phyloP scores from a whole-genome alignment of 257 asterid genomes.

The Penstemon barbatus region DNA sequence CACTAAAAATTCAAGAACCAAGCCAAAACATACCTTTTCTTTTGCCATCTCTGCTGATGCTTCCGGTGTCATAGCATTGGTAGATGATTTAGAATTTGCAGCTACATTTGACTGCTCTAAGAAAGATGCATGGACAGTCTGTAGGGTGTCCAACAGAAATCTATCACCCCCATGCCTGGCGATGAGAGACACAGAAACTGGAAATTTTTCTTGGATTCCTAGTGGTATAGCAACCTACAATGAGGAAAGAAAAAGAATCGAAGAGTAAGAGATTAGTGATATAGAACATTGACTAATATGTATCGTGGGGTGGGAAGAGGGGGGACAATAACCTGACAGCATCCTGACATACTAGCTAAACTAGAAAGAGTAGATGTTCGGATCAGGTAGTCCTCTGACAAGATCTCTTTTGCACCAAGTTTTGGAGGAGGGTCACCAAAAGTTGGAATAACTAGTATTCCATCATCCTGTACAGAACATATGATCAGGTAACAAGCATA shows the following conservation, averaged over 20 bases:
- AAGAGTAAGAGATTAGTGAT: background rate
- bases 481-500: slow-evolving; percentile 29
- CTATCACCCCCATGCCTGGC: slow-evolving; percentile 94
- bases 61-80: slow-evolving; percentile 54
- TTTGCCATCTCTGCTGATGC: slow-evolving; percentile 89
- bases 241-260: slow-evolving; percentile 5
- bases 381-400: slow-evolving; percentile 60
- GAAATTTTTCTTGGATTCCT: slow-evolving; percentile 79
- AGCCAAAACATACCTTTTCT: slow-evolving; percentile 59
- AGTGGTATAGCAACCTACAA: slow-evolving; percentile 77
- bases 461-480: slow-evolving; percentile 73
- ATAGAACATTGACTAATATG: background rate
- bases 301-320: slow-evolving; percentile 18
- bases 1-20: no score
- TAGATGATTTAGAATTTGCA: slow-evolving; percentile 49
- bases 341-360: slow-evolving; percentile 94
- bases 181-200: slow-evolving; percentile 78
- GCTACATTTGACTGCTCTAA: slow-evolving; percentile 62
- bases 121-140: slow-evolving; percentile 58
- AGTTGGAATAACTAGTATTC: slow-evolving; percentile 83
- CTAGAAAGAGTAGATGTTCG: slow-evolving; percentile 62
- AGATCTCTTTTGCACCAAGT: slow-evolving; percentile 69
- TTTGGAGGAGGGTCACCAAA: slow-evolving; percentile 74
- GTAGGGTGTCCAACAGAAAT: slow-evolving; percentile 76
- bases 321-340: slow-evolving; percentile 80